Evolutionary conservation across 2,329 filamentous ascomycete genomes (phyloP).

Genomic region (Teratosphaeria nubilosa): DNA sequence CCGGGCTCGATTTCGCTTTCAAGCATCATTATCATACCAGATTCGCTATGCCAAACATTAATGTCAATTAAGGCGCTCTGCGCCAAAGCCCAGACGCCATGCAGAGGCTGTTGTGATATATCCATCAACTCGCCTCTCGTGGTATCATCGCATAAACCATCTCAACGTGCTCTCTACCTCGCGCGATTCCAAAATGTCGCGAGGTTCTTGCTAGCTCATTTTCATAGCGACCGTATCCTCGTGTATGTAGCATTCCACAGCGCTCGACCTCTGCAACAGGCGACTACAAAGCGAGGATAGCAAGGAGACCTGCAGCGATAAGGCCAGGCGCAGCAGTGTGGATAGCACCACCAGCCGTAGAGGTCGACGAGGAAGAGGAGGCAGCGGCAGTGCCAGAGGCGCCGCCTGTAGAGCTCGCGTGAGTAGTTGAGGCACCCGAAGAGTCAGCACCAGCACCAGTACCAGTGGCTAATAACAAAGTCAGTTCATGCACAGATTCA

Average conservation of each 20-base stretch:
- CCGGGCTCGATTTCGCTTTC: too few relatives aligned
- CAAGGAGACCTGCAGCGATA: slow-evolving; percentile 27
- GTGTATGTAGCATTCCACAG: not conserved
- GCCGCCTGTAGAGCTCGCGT: not conserved
- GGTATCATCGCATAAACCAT: slow-evolving; percentile 2
- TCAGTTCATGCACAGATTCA: not conserved
- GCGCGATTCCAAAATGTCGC: not conserved
- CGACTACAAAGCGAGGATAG: slow-evolving; percentile 32
- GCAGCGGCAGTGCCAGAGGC: not conserved
- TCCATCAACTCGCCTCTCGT: not conserved
- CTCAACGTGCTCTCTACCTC: not conserved
- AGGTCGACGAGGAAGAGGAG: slow-evolving; percentile 4
- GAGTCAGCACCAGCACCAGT: not conserved
- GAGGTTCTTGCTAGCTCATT: not conserved
- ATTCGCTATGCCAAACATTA: not conserved
- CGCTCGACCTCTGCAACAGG: not conserved
- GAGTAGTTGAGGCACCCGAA: not conserved
- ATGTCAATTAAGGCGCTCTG: not conserved
- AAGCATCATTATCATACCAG: not conserved
- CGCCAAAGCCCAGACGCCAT: not conserved
- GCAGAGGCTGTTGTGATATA: not conserved
- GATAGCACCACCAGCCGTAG: slow-evolving; percentile 15
- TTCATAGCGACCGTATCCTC: not conserved
- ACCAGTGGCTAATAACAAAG: not conserved
- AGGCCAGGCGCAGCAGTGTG: slow-evolving; percentile 24